These are phyloP conservation scores for Sarcomyxa edulis DNA, from an alignment of 768 basidiomycete genomes.

Conservation along the genomic window DNA sequence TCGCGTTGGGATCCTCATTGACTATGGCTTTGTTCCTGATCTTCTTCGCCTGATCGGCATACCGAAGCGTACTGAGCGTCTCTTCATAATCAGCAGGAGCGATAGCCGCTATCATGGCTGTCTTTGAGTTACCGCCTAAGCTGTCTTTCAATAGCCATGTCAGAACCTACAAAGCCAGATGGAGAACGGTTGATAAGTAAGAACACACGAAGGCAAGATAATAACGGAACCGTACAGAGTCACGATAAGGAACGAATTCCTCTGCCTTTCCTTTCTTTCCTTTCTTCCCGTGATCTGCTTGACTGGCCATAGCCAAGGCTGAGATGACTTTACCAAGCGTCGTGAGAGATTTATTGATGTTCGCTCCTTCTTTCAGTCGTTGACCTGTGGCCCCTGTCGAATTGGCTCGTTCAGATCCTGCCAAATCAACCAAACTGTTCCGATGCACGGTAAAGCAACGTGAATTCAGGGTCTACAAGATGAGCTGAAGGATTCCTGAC, in stretches of 20 bases:
- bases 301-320: slow-evolving; percentile 70
- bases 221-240: slow-evolving; percentile 60
- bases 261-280: slow-evolving; percentile 86
- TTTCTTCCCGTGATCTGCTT: slow-evolving; percentile 64
- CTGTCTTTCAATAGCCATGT: slow-evolving; percentile 99
- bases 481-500: slow-evolving; percentile 28
- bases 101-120: slow-evolving; percentile 99
- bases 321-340: slow-evolving; percentile 98
- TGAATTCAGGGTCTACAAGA: slow-evolving; percentile 8
- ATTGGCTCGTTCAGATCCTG: slow-evolving; percentile 95
- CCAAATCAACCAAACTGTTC: slow-evolving; percentile 87
- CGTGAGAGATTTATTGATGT: slow-evolving; percentile 98
- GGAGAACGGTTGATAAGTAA: neutral
- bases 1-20: slow-evolving; percentile 99
- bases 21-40: slow-evolving; percentile 99
- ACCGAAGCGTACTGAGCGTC: slow-evolving; percentile 92
- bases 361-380: slow-evolving; percentile 94
- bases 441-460: slow-evolving; percentile 5
- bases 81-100: slow-evolving; percentile 99
- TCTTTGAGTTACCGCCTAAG: slow-evolving; percentile 95
- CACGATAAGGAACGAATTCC: slow-evolving; percentile 95
- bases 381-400: slow-evolving; percentile 97
- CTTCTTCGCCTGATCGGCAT: slow-evolving; percentile 99
- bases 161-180: slow-evolving; percentile 55
- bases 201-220: slow-evolving; percentile 5